Evolutionary conservation across 345 rosid species (phyloP).

Genomic region (Populus nigra): DNA sequence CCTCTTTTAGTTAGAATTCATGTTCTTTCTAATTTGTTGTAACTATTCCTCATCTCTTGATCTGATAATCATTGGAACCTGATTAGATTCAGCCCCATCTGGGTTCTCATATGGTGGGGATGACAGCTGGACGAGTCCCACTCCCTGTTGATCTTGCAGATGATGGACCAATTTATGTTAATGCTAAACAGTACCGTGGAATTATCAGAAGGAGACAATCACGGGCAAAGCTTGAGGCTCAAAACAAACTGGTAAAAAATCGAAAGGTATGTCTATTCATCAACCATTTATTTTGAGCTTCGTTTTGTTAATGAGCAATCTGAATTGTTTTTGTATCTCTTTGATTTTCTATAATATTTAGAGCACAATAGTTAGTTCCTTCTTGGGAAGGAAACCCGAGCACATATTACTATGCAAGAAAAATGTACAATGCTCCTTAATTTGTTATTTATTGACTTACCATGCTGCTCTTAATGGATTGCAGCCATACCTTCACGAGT

Average conservation of each 20-base stretch:
- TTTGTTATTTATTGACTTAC: neutral
- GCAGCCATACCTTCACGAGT: constrained; percentile 60
- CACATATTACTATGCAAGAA: neutral
- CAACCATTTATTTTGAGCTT: neutral
- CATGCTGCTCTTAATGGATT: neutral
- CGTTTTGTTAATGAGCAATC: neutral
- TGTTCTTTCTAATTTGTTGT: neutral
- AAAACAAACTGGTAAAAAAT: constrained; percentile 42
- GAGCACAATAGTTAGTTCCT: neutral
- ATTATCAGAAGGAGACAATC: constrained; percentile 52
- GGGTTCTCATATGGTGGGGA: constrained; percentile 33
- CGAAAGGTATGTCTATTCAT: constrained; percentile 36
- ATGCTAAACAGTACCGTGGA: constrained; percentile 55
- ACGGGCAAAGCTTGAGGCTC: constrained; percentile 52
- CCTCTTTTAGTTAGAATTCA: too few species aligned
- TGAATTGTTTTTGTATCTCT: neutral
- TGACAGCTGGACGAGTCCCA: constrained; percentile 38
- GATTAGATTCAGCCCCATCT: constrained; percentile 36
- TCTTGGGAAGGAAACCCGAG: too few species aligned
- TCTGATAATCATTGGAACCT: neutral
- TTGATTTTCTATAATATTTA: neutral
- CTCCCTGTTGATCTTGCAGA: constrained; percentile 42
- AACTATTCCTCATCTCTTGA: neutral
- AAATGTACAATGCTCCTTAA: neutral
- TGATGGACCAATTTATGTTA: constrained; percentile 48